Percentiles rank a stretch among this genome's conserved stretches.
Evolutionary conservation across 2,329 filamentous ascomycete genomes (phyloP).

Genomic region (Aspergillus ruber): DNA sequence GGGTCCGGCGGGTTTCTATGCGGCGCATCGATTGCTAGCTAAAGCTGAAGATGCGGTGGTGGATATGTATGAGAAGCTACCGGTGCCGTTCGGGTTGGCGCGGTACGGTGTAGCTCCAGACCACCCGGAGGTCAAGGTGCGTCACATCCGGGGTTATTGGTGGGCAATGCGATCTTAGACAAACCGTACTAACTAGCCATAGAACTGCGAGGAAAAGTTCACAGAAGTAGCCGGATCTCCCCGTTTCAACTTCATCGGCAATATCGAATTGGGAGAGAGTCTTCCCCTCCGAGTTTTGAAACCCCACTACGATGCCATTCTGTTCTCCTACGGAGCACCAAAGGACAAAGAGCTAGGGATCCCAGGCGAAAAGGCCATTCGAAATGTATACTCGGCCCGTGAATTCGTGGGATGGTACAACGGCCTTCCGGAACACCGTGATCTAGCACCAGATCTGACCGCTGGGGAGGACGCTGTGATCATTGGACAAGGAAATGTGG

Average conservation of each 20-base stretch:
- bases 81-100: constrained; percentile 86
- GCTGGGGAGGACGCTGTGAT: constrained; percentile 76
- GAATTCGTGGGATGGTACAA: constrained; percentile 99
- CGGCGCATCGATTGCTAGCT: constrained; percentile 75
- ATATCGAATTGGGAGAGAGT: constrained; percentile 67
- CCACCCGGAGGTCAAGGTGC: constrained; percentile 94
- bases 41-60: constrained; percentile 65
- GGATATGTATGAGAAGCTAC: constrained; percentile 94
- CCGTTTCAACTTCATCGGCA: constrained; percentile 85
- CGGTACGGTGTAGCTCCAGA: constrained; percentile 96
- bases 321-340: constrained; percentile 89
- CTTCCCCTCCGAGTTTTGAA: constrained; percentile 64
- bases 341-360: constrained; percentile 73
- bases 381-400: constrained; percentile 77
- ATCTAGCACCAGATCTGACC: constrained; percentile 66
- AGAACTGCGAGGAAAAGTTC: constrained; percentile 96
- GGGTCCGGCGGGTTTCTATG: constrained; percentile 93
- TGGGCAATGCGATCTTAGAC: background rate
- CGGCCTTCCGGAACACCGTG: constrained; percentile 74
- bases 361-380: constrained; percentile 62
- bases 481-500: constrained; percentile 93
- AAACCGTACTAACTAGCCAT: constrained; percentile 1
- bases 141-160: constrained; percentile 1
- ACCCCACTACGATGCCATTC: constrained; percentile 81
- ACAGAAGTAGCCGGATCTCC: constrained; percentile 76